These are phyloP conservation scores for Begonia loranthoides DNA, from an alignment of 306 rosid genomes.

Conservation along the genomic window DNA sequence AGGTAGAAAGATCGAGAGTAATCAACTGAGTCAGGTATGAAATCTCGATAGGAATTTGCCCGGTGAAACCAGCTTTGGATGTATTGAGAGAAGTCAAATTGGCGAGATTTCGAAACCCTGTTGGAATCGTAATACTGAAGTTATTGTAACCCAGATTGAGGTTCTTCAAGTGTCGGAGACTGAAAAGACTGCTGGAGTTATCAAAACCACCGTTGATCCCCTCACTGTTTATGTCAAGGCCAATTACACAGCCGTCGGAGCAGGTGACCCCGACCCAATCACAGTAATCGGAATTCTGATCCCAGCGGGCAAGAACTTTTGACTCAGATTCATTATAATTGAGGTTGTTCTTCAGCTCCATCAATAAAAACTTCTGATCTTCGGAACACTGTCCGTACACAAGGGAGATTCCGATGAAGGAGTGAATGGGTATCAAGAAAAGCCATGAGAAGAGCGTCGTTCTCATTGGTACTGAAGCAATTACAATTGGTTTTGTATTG, in stretches of 20 bases:
- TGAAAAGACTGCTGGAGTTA: conserved; percentile 15
- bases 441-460: conserved; percentile 17
- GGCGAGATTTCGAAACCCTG: background rate
- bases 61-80: conserved; percentile 11
- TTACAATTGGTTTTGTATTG: too few relatives aligned
- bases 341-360: conserved; percentile 29
- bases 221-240: conserved; percentile 12
- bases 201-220: background rate
- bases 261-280: conserved; percentile 31
- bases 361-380: conserved; percentile 27
- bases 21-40: too few relatives aligned
- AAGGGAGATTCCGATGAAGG: background rate
- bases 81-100: conserved; percentile 10
- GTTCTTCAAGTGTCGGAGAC: conserved; percentile 2
- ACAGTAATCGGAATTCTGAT: conserved; percentile 18
- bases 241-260: conserved; percentile 8
- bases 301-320: conserved; percentile 24
- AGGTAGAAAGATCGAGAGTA: too few relatives aligned
- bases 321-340: background rate
- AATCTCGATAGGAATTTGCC: too few relatives aligned
- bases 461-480: conserved; percentile 22
- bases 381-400: conserved; percentile 23
- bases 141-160: conserved; percentile 16
- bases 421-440: conserved; percentile 6
- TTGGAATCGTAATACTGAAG: conserved; percentile 10